Conservation (phyloP, 1,284 basidiomycete species). For the Trametes polyzona region DNA sequence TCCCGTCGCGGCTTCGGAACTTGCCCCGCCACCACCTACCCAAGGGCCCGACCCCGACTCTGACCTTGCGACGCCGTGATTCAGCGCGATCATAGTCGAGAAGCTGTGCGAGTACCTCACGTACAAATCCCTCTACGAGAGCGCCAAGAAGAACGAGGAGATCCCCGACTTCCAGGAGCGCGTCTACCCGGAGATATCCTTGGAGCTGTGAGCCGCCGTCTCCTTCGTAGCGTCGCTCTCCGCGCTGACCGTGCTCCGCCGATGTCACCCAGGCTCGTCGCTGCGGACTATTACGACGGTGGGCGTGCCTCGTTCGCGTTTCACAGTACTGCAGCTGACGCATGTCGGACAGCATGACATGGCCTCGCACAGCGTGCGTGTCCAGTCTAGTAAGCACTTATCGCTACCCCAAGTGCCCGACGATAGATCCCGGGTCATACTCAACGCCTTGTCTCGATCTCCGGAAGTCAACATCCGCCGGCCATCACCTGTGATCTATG, state of each 20-base stretch:
- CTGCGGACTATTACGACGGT: constrained; percentile 79
- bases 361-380: too few relatives aligned
- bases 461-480: too few relatives aligned
- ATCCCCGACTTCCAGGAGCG: constrained; percentile 81
- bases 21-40: neutral
- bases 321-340: neutral
- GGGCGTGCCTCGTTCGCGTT: constrained; percentile 3
- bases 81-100: constrained; percentile 76
- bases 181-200: constrained; percentile 77
- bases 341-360: constrained; percentile 4
- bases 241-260: neutral
- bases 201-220: constrained; percentile 75
- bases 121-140: constrained; percentile 75
- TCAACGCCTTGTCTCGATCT: neutral
- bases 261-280: constrained; percentile 53
- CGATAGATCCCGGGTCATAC: too few relatives aligned
- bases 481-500: too few relatives aligned
- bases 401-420: too few relatives aligned
- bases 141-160: constrained; percentile 60
- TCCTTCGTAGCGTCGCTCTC: neutral
- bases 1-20: neutral
- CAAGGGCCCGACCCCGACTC: neutral
- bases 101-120: constrained; percentile 83
- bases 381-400: too few relatives aligned
- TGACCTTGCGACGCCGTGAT: neutral